These are phyloP conservation scores for Trypanosoma conorhini DNA, from an alignment of 208 protist genomes.

Conservation along the genomic window DNA sequence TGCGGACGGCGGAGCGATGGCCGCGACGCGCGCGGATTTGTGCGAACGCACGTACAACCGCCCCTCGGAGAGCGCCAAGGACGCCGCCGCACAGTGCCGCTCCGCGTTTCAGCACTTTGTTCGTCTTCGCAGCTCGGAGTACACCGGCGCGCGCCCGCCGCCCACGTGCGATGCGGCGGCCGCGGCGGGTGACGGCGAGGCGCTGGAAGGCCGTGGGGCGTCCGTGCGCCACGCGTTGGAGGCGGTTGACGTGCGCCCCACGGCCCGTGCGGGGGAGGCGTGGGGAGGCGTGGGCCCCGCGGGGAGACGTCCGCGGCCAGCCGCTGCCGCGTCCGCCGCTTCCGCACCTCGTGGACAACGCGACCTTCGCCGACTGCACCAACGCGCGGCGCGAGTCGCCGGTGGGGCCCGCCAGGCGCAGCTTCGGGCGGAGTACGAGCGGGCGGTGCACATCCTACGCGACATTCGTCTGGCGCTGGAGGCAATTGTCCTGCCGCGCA, in stretches of 20 bases:
- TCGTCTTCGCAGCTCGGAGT: slow-evolving; percentile 6
- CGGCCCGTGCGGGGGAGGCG: not conserved
- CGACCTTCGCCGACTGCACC: slow-evolving; percentile 18
- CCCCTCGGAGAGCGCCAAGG: not conserved
- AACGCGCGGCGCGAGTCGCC: not conserved
- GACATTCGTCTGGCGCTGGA: slow-evolving; percentile 16
- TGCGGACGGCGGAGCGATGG: not conserved
- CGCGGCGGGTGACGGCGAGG: not conserved
- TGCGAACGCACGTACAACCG: not conserved
- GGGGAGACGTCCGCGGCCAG: not conserved
- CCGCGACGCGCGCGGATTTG: not conserved
- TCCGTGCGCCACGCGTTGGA: slow-evolving; percentile 9
- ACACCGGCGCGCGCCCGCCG: not conserved
- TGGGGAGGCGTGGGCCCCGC: not conserved
- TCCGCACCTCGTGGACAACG: slow-evolving; percentile 11
- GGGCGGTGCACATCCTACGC: slow-evolving; percentile 4
- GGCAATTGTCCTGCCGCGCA: not conserved
- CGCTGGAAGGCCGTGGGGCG: not conserved
- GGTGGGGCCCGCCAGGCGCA: not conserved
- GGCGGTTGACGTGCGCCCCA: slow-evolving; percentile 19
- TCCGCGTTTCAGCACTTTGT: slow-evolving; percentile 17
- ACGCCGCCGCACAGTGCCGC: slow-evolving; percentile 1
- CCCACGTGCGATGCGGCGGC: not conserved
- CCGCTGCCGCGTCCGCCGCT: not conserved
- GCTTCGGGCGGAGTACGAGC: slow-evolving; percentile 14